phyloP scores from a whole-genome alignment of 371 early-diverging fungal genomes.

The Circinella umbellata region DNA sequence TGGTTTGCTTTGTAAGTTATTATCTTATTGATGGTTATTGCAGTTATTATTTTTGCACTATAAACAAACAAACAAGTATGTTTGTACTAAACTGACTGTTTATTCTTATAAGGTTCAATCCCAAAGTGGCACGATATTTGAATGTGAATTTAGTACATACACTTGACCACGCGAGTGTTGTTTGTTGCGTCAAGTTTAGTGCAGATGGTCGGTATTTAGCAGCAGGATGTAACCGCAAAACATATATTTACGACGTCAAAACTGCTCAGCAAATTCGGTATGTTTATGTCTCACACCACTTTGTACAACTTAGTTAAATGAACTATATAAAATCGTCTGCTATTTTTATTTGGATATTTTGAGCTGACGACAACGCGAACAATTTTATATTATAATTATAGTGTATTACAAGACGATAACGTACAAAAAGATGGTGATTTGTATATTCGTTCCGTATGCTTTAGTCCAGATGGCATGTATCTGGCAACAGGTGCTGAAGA shows the following conservation, averaged over 20 bases:
- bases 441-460: slow-evolving; percentile 96
- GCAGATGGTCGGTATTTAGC: slow-evolving; percentile 89
- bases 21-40: neutral
- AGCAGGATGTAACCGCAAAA: slow-evolving; percentile 90
- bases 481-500: slow-evolving; percentile 98
- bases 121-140: slow-evolving; percentile 66
- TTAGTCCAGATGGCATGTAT: slow-evolving; percentile 91
- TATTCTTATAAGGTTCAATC: slow-evolving; percentile 61
- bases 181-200: slow-evolving; percentile 95
- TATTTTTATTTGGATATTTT: neutral
- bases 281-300: slow-evolving; percentile 30
- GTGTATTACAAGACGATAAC: slow-evolving; percentile 76
- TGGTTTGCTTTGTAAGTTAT: slow-evolving; percentile 86
- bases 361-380: neutral
- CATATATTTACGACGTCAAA: slow-evolving; percentile 83
- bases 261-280: slow-evolving; percentile 66
- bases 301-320: neutral
- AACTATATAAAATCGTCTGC: too few relatives aligned
- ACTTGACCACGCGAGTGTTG: slow-evolving; percentile 86
- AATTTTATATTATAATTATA: neutral
- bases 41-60: neutral
- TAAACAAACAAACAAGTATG: neutral
- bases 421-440: slow-evolving; percentile 80
- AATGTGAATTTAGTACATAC: slow-evolving; percentile 83
- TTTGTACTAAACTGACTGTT: slow-evolving; percentile 2